phyloP scores from a whole-genome alignment of 2,329 filamentous ascomycete species.

The Beauveria rudraprayagi region DNA sequence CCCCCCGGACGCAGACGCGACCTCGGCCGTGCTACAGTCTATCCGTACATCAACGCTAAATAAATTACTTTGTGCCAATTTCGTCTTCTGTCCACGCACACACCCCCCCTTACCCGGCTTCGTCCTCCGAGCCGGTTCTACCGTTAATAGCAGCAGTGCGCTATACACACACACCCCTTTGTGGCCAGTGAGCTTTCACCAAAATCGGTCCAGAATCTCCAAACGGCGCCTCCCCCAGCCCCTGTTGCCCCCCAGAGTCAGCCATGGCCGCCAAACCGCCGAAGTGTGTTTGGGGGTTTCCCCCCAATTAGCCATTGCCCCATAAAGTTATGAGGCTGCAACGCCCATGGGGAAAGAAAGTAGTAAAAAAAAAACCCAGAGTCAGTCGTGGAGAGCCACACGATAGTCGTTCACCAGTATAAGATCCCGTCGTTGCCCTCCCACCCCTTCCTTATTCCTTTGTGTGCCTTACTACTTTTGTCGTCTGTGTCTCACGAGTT shows the following conservation, averaged over 20 bases:
- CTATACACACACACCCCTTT: not conserved
- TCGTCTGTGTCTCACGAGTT: slow-evolving; percentile 6
- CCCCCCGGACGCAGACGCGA: not conserved
- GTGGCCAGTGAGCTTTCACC: not conserved
- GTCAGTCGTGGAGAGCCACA: not conserved
- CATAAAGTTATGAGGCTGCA: not conserved
- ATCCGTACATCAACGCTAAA: not conserved
- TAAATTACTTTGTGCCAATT: not conserved
- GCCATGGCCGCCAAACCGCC: slow-evolving; percentile 11
- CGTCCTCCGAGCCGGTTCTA: not conserved
- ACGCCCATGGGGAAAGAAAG: not conserved
- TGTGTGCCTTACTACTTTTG: slow-evolving; percentile 8
- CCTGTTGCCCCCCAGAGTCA: slow-evolving; percentile 5
- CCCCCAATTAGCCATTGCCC: not conserved
- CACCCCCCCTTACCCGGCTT: not conserved
- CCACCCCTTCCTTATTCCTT: not conserved
- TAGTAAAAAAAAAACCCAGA: not conserved
- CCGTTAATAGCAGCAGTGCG: not conserved
- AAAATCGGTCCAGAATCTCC: slow-evolving; percentile 2
- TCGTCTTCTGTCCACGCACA: not conserved
- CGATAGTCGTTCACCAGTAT: not conserved
- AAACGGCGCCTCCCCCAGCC: slow-evolving; percentile 6
- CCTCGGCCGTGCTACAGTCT: not conserved
- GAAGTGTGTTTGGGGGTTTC: slow-evolving; percentile 6
- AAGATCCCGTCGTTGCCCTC: slow-evolving; percentile 1